Evolutionary conservation across 2,329 filamentous ascomycete species (phyloP).

Genomic region (Aaosphaeria arxii): DNA sequence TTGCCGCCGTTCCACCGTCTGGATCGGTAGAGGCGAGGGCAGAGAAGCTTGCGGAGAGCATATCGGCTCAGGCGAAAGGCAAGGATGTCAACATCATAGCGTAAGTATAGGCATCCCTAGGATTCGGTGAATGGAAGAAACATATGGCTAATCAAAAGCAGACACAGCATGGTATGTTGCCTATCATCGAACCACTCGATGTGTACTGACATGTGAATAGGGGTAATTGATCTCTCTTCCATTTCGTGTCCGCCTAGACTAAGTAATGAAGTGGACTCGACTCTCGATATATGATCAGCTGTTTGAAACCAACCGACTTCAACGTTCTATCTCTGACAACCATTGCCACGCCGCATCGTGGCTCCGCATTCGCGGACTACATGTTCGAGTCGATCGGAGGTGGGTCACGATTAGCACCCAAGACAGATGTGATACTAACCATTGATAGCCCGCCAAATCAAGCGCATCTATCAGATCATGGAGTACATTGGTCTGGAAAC

Average conservation of each 20-base stretch:
- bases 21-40: slow-evolving; percentile 59
- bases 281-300: slow-evolving; percentile 62
- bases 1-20: slow-evolving; percentile 57
- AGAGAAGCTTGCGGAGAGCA: slow-evolving; percentile 51
- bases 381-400: slow-evolving; percentile 57
- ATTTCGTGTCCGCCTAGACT: not conserved
- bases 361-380: slow-evolving; percentile 62
- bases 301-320: slow-evolving; percentile 59
- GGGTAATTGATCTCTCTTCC: slow-evolving; percentile 26
- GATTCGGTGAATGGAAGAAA: not conserved
- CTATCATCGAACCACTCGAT: not conserved
- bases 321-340: slow-evolving; percentile 71
- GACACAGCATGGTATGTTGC: slow-evolving; percentile 54
- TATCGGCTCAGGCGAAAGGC: slow-evolving; percentile 52
- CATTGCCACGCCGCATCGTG: slow-evolving; percentile 60
- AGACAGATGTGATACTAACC: not conserved
- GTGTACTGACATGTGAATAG: slow-evolving; percentile 24
- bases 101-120: slow-evolving; percentile 38
- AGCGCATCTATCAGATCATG: slow-evolving; percentile 55
- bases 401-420: slow-evolving; percentile 20
- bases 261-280: slow-evolving; percentile 54
- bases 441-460: slow-evolving; percentile 43
- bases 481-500: slow-evolving; percentile 56
- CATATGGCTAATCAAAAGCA: slow-evolving; percentile 18
- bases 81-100: slow-evolving; percentile 64